phyloP scores from a whole-genome alignment of 2,329 filamentous ascomycete species.

The Aureobasidium namibiae region DNA sequence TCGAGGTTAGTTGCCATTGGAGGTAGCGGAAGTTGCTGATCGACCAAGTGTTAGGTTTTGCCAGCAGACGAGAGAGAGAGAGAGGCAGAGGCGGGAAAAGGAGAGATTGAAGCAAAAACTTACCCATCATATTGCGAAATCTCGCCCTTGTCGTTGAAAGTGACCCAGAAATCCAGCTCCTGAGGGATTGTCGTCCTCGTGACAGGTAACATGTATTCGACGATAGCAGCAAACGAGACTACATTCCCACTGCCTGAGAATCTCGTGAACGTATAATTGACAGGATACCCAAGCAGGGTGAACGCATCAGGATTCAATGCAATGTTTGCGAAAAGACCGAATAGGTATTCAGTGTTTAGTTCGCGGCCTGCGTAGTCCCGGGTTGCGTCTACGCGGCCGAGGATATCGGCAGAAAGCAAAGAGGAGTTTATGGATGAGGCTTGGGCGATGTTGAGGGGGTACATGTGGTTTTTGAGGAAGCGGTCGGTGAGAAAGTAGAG shows the following conservation, averaged over 20 bases:
- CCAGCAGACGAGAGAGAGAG: neutral
- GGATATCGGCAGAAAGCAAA: neutral
- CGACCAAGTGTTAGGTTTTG: too few relatives aligned
- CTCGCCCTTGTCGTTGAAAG: neutral
- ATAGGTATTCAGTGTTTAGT: slow-evolving; percentile 1
- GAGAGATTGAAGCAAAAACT: too few relatives aligned
- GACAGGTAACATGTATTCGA: neutral
- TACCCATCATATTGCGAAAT: slow-evolving; percentile 4
- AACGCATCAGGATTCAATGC: neutral
- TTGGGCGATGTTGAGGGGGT: neutral
- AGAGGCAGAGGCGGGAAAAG: too few relatives aligned
- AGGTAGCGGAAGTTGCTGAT: neutral
- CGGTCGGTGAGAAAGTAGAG: neutral
- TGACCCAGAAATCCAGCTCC: neutral
- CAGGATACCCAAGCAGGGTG: neutral
- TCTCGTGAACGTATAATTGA: neutral
- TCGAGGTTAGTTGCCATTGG: neutral
- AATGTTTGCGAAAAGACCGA: neutral
- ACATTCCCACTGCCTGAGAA: neutral
- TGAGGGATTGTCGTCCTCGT: neutral
- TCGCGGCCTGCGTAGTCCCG: neutral
- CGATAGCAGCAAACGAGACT: neutral
- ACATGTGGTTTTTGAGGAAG: neutral
- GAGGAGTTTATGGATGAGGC: neutral
- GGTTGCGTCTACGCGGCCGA: neutral